These are phyloP conservation scores for Adansonia digitata DNA, from an alignment of 345 rosid genomes.

Conservation along the genomic window DNA sequence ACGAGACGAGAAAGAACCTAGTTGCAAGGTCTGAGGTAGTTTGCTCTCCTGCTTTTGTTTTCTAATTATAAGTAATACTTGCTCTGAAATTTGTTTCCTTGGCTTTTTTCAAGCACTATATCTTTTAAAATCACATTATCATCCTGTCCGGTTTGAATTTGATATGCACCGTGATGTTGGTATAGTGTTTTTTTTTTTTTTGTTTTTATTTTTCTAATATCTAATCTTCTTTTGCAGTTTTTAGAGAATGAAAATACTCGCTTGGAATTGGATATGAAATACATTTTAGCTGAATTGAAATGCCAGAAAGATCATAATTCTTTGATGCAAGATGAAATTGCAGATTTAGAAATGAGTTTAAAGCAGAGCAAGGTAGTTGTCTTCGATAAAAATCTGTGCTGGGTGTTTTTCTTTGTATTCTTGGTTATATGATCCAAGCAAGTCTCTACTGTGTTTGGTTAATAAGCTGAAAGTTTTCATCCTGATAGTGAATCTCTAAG, in stretches of 20 bases:
- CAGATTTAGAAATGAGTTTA: conserved; percentile 44
- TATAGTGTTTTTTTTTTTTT: not conserved
- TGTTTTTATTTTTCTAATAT: not conserved
- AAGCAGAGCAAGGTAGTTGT: conserved; percentile 53
- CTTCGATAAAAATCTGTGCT: not conserved
- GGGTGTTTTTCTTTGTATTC: not conserved
- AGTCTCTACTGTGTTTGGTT: not conserved
- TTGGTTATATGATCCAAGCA: not conserved
- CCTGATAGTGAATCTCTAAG: not conserved
- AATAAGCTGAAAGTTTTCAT: not conserved
- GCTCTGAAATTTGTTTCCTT: not conserved
- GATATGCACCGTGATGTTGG: conserved; percentile 4
- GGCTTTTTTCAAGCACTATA: not conserved
- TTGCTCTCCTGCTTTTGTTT: conserved; percentile 30
- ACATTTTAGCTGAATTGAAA: conserved; percentile 46
- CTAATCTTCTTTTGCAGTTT: conserved; percentile 37
- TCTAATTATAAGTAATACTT: not conserved
- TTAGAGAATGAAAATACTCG: conserved; percentile 64
- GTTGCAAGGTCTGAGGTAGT: conserved; percentile 75
- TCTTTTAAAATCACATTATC: not conserved
- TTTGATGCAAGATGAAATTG: conserved; percentile 44
- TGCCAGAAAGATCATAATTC: conserved; percentile 47
- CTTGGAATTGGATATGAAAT: conserved; percentile 49
- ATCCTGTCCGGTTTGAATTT: not conserved
- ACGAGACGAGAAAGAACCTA: conserved; percentile 39